phyloP scores from a whole-genome alignment of 2,329 filamentous ascomycete species.

The Coniochaeta prunicola region DNA sequence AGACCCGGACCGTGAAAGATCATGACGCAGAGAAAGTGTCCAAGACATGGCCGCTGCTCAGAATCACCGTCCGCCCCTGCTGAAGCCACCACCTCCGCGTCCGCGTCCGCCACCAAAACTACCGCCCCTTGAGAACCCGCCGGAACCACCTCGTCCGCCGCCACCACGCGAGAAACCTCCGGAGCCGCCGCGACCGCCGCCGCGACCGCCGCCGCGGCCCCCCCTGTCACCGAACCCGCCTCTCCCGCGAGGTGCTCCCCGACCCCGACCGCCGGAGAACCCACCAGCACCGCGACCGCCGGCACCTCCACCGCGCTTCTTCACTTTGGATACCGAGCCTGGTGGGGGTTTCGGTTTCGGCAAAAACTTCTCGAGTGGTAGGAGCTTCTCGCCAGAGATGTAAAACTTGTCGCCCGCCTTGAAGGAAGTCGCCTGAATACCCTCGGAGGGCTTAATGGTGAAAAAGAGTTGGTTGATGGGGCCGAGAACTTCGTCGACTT shows the following conservation, averaged over 20 bases:
- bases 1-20: not conserved
- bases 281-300: conserved; percentile 36
- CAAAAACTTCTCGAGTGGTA: conserved; percentile 92
- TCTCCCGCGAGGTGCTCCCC: conserved; percentile 20
- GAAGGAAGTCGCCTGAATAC: conserved; percentile 91
- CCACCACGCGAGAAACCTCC: conserved; percentile 20
- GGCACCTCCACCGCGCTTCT: conserved; percentile 60
- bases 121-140: conserved; percentile 24
- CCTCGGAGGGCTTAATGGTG: conserved; percentile 94
- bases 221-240: conserved; percentile 12
- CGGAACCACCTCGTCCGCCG: conserved; percentile 22
- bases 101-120: conserved; percentile 28
- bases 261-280: conserved; percentile 23
- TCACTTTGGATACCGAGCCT: conserved; percentile 48
- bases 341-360: conserved; percentile 78
- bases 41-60: not conserved
- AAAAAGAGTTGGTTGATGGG: conserved; percentile 98
- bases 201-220: conserved; percentile 13
- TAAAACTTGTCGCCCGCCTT: conserved; percentile 96
- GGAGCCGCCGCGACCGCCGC: conserved; percentile 11
- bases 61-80: conserved; percentile 11
- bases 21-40: not conserved
- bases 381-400: conserved; percentile 88
- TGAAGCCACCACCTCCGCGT: conserved; percentile 15
- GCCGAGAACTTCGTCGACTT: conserved; percentile 90